Conservation (phyloP, 2,329 filamentous ascomycete genomes). For the Lasiodiplodia sp. region DNA sequence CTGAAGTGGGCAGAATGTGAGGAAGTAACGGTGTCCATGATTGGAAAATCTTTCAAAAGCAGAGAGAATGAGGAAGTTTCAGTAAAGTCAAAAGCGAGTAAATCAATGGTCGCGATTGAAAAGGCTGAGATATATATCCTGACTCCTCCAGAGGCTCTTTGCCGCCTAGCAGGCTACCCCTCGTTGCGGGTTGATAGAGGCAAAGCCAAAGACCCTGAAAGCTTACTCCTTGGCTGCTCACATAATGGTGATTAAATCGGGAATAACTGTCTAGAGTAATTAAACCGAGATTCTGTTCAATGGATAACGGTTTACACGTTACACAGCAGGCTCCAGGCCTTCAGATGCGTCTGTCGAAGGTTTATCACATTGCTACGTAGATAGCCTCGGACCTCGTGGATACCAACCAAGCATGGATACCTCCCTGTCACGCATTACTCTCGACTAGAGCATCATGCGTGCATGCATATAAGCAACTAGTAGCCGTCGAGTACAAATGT, state of each 20-base stretch:
- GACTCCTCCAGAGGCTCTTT: background rate
- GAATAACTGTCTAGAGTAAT: background rate
- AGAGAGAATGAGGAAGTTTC: too few relatives aligned
- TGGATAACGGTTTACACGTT: background rate
- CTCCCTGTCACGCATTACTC: background rate
- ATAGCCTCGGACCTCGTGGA: background rate
- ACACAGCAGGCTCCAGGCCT: background rate
- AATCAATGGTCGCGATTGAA: background rate
- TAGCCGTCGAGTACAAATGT: background rate
- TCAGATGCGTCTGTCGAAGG: background rate
- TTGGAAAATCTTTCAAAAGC: background rate
- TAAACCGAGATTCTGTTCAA: background rate
- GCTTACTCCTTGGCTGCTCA: background rate
- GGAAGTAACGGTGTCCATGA: background rate
- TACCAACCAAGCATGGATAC: background rate
- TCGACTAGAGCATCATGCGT: background rate
- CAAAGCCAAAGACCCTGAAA: background rate
- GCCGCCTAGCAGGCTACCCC: background rate
- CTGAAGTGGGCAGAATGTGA: background rate
- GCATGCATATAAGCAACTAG: conserved; percentile 10
- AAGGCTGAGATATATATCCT: background rate
- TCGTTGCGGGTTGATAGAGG: background rate
- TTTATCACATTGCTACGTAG: background rate
- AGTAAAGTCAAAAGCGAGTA: background rate
- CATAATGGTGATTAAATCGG: background rate